Percentiles rank a stretch among this genome's conserved stretches.
phyloP scores from a whole-genome alignment of 208 protist species.

The Leishmania gerbilli region DNA sequence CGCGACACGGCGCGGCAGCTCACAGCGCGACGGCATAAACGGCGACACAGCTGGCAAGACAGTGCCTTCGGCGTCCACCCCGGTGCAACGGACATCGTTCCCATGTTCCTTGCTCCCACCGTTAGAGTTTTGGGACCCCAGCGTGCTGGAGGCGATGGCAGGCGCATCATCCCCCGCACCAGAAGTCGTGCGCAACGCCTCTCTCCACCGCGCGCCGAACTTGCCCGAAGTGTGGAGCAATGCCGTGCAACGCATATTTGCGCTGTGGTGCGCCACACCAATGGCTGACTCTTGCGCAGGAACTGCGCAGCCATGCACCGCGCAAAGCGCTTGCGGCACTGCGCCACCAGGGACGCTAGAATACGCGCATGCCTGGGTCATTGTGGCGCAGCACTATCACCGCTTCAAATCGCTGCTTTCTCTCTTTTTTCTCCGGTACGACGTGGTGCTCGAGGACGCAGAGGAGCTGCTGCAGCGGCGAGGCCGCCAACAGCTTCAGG shows the following conservation, averaged over 20 bases:
- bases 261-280: constrained; percentile 20
- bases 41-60: neutral
- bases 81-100: constrained; percentile 5
- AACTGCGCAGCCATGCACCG: neutral
- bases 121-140: constrained; percentile 26
- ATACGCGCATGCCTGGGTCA: constrained; percentile 21
- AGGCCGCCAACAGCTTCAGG: neutral
- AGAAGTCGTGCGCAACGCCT: neutral
- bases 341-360: neutral
- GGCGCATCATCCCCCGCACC: neutral
- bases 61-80: neutral
- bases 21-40: neutral
- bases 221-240: constrained; percentile 22
- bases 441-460: constrained; percentile 23
- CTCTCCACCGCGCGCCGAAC: constrained; percentile 13
- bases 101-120: constrained; percentile 19
- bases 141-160: neutral
- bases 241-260: constrained; percentile 23
- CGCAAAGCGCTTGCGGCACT: neutral
- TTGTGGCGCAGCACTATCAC: constrained; percentile 58
- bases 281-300: neutral
- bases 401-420: constrained; percentile 53
- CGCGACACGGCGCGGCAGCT: neutral
- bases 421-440: constrained; percentile 40
- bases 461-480: constrained; percentile 23